Evolutionary conservation across 2,329 filamentous ascomycete genomes (phyloP), one percentile per base, ranked within the genome.

Genomic region (Colletotrichum sp.): DNA sequence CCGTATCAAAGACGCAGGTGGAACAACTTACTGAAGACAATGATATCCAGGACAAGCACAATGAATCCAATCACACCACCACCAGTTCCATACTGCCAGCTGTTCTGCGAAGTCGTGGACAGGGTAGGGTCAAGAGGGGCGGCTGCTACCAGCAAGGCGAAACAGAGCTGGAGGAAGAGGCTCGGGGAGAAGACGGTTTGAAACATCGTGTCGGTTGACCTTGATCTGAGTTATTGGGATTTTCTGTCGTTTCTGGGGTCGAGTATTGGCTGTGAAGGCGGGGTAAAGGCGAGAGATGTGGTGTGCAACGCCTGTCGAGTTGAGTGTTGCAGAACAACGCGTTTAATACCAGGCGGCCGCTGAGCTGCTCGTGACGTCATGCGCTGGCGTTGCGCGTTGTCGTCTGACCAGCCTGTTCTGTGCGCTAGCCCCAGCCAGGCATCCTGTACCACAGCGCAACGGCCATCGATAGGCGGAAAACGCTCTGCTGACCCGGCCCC

Each of bases 11-110:
- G 62, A 26, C 18, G 1, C 13, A 34, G 5, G 12, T 24, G 16
- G 5, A 55, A 36, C 5, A 13, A 87, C 91, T 32, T 86, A 93
- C 92, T 88, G 81, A 90, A 92, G 52, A 92, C 90, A 39, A 93
- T 88, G 52, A 93, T 89, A 78, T 93, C 92, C 9, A 93, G 85
- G 16, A 93, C 83, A 30, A 93, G 82, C 6, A 93, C 86, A 71
- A 93, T 89, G 79, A 93, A 90, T 2, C 92, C 92, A 8, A 92
- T 64, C 44, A 93, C 87, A 3, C 92, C 92, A 18, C 92, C 92
- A 30, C 92, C 91, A 3, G 90, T 90, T 55, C 91, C 91, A 64
- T 91, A 92, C 72, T 91, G 88, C 89, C 89, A 91, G 12, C 88
- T 83, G 78, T 89, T 86, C 59, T 82, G 79, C 26, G 78, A 81